These are phyloP conservation scores for Stachybotrys elegans DNA, from an alignment of 2,329 filamentous ascomycete genomes.

Conservation along the genomic window DNA sequence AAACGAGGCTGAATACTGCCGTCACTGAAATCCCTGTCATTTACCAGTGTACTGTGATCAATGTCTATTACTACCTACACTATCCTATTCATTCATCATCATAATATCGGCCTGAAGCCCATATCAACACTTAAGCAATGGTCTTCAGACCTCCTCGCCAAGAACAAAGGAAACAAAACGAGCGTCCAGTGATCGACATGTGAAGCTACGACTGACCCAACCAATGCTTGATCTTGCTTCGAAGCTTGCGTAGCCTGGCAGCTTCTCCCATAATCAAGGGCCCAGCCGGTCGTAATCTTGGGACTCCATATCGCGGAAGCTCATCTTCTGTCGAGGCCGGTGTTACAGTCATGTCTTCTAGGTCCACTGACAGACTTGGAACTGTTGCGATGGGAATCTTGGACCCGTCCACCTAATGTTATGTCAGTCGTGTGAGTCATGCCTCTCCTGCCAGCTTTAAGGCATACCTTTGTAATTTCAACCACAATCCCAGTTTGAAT, in stretches of 20 bases:
- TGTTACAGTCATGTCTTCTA: slow-evolving; percentile 23
- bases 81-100: too few species aligned
- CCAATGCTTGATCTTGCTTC: background rate
- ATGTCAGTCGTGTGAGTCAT: too few species aligned
- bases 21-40: too few species aligned
- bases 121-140: background rate
- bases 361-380: slow-evolving; percentile 29
- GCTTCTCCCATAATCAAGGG: background rate
- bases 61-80: too few species aligned
- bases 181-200: background rate
- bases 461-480: slow-evolving; percentile 26
- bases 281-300: slow-evolving; percentile 11
- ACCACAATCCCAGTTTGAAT: slow-evolving; percentile 23
- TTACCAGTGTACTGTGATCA: too few species aligned
- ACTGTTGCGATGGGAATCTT: slow-evolving; percentile 16
- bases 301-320: slow-evolving; percentile 16
- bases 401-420: too few species aligned
- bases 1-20: too few species aligned
- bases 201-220: too few species aligned
- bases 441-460: too few species aligned
- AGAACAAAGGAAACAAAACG: too few species aligned
- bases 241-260: background rate
- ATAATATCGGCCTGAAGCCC: too few species aligned
- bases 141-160: background rate
- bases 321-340: slow-evolving; percentile 10